Percentiles rank a stretch among this genome's conserved stretches.
phyloP scores from a whole-genome alignment of 768 basidiomycete species.

The Leucosporidium yakuticum region DNA sequence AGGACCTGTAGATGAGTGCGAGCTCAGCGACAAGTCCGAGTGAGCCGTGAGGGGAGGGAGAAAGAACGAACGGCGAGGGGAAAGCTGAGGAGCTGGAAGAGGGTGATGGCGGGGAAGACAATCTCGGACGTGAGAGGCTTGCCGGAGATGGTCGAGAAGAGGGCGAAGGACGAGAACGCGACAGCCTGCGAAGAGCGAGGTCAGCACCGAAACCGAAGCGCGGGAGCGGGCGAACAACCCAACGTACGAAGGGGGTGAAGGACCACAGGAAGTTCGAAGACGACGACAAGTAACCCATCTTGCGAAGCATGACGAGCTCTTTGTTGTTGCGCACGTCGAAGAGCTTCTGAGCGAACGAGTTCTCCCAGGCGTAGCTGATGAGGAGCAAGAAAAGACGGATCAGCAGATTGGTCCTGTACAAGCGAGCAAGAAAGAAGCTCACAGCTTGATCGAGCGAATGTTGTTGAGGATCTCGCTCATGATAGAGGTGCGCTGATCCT shows the following conservation, averaged over 20 bases:
- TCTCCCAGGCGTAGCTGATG: slow-evolving; percentile 77
- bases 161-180: slow-evolving; percentile 59
- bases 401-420: not conserved
- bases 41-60: not conserved
- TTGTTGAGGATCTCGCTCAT: slow-evolving; percentile 93
- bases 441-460: slow-evolving; percentile 80
- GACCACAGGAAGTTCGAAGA: slow-evolving; percentile 38
- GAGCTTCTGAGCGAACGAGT: slow-evolving; percentile 73
- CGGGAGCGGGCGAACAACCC: slow-evolving; percentile 39
- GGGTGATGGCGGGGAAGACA: slow-evolving; percentile 63
- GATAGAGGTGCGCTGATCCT: slow-evolving; percentile 67
- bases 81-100: slow-evolving; percentile 59
- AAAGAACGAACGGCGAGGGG: slow-evolving; percentile 56
- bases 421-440: not conserved
- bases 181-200: slow-evolving; percentile 53
- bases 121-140: slow-evolving; percentile 77
- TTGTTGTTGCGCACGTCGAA: slow-evolving; percentile 72
- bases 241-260: slow-evolving; percentile 37
- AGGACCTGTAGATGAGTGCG: not conserved
- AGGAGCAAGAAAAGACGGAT: too few species aligned
- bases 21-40: not conserved
- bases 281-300: slow-evolving; percentile 61
- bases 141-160: slow-evolving; percentile 43
- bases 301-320: slow-evolving; percentile 72
- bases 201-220: slow-evolving; percentile 22